Base-by-base conservation (phyloP, 176 grass and related monocot genomes). In the Cenchrus purpureus region DNA sequence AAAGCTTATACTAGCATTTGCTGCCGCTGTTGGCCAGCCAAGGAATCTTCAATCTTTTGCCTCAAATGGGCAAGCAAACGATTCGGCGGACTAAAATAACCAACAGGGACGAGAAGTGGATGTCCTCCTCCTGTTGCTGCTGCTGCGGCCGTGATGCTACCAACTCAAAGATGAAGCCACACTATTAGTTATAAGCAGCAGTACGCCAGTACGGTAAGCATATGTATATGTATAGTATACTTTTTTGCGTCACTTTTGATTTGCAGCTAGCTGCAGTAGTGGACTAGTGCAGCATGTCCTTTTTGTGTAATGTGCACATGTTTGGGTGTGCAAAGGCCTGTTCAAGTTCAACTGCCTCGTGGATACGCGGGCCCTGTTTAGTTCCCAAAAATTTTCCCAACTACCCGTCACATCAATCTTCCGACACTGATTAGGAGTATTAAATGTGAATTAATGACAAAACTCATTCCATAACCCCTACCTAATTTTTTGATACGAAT, bases 1-100 rank as follows among this genome's bases (percentile, higher is more conserved):
- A 80, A 80, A 53, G n/a, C 73, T 58, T 86, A 56, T 28, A 34
- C 31, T 32, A 81, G 53, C 43, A 51, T 40, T 6, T 10, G 59
- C n/a, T 4, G 3, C 6, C 7, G 10, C 13, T 32, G 74, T 8
- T 51, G 56, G 50, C 50, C 68, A 87, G 60, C 68, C 65, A 74
- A 83, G 74, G 62, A 87, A 91, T 91, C 76, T 76, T 76, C 62
- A 87, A 91, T 91, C 76, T 76, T 76, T 69, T 91, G 85, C 76
- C 85, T 63, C 54, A 87, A 83, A 80, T 57, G 76, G 46, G 68
- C 76, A 91, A 84, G 85, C 80, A 83, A 63, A 81, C 70, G 53
- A 81, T 81, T 54, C 67, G 49, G 10, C 37, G 64, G 11, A 65
- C 11, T 29, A 72, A 48, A 45, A 32, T 10, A 54, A 54, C 52